Conservation (phyloP, 2,329 filamentous ascomycete species). For the Fusarium aywerte region DNA sequence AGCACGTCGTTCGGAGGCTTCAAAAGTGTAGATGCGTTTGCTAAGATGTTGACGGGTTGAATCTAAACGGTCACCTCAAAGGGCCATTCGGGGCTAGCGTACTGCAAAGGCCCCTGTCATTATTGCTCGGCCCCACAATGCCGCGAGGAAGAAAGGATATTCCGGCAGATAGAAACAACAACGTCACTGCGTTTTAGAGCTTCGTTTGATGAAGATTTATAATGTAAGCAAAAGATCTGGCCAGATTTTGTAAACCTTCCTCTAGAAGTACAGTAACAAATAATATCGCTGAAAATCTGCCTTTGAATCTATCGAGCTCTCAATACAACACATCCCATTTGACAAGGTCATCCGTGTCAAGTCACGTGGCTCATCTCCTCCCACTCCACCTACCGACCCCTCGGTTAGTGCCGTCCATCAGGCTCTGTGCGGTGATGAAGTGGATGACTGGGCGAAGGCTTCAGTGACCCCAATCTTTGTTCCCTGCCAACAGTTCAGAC, state of each 20-base stretch:
- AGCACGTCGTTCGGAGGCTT: constrained; percentile 24
- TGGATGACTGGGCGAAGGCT: constrained; percentile 38
- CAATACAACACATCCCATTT: not conserved
- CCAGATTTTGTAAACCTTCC: no score
- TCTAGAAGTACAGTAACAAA: no score
- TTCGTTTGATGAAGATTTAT: not conserved
- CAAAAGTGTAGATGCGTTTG: constrained; percentile 50
- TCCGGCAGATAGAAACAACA: constrained; percentile 37
- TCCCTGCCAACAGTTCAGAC: constrained; percentile 21
- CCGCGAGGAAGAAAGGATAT: constrained; percentile 44
- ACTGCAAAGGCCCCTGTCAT: constrained; percentile 43
- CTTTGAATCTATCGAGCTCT: not conserved
- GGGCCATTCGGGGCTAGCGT: constrained; percentile 50
- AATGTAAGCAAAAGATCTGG: no score
- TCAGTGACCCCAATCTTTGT: constrained; percentile 37
- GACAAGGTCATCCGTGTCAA: not conserved
- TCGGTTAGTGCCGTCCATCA: constrained; percentile 46
- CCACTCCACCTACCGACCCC: constrained; percentile 46
- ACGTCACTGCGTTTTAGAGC: constrained; percentile 37
- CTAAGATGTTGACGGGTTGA: constrained; percentile 47
- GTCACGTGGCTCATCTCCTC: constrained; percentile 37
- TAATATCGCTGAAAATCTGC: not conserved
- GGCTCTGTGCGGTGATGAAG: constrained; percentile 40
- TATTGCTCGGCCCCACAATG: constrained; percentile 35
- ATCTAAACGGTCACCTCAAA: constrained; percentile 52